Conservation (phyloP, 305 asterid genomes). For the Petunia hybrid region DNA sequence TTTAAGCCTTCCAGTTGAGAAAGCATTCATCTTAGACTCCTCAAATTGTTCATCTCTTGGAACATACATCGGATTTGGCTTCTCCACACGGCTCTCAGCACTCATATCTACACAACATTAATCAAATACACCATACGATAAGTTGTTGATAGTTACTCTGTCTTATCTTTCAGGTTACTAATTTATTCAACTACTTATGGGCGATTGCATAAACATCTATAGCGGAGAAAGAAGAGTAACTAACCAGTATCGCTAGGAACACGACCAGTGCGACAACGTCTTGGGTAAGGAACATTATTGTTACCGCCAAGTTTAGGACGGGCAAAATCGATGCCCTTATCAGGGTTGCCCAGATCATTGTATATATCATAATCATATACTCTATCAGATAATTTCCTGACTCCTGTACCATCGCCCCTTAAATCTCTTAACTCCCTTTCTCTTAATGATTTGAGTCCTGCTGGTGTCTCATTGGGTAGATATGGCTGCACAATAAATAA, state of each 20-base stretch:
- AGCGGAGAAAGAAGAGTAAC: constrained; percentile 25
- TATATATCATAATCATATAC: constrained; percentile 81
- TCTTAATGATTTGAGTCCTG: constrained; percentile 74
- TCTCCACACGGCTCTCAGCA: constrained; percentile 92
- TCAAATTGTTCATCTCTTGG: constrained; percentile 97
- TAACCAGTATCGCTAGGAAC: constrained; percentile 74
- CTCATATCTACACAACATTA: constrained; percentile 51
- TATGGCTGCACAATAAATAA: constrained; percentile 66
- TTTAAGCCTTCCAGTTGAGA: constrained; percentile 88
- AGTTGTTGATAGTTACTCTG: not conserved
- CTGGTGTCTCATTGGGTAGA: constrained; percentile 87
- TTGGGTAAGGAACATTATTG: constrained; percentile 65
- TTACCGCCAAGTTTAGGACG: constrained; percentile 83
- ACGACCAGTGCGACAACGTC: constrained; percentile 95
- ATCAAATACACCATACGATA: not conserved
- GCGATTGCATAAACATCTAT: too few species aligned
- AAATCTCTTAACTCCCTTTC: constrained; percentile 78
- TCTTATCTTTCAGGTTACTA: too few species aligned
- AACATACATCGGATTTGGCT: constrained; percentile 89
- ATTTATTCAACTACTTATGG: too few species aligned
- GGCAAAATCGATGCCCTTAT: constrained; percentile 80
- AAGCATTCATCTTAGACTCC: constrained; percentile 85
- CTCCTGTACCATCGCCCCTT: constrained; percentile 87
- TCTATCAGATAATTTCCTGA: constrained; percentile 76
- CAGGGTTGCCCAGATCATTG: constrained; percentile 96